phyloP scores from a whole-genome alignment of 2,329 filamentous ascomycete genomes.

The Diaporthe batatas region DNA sequence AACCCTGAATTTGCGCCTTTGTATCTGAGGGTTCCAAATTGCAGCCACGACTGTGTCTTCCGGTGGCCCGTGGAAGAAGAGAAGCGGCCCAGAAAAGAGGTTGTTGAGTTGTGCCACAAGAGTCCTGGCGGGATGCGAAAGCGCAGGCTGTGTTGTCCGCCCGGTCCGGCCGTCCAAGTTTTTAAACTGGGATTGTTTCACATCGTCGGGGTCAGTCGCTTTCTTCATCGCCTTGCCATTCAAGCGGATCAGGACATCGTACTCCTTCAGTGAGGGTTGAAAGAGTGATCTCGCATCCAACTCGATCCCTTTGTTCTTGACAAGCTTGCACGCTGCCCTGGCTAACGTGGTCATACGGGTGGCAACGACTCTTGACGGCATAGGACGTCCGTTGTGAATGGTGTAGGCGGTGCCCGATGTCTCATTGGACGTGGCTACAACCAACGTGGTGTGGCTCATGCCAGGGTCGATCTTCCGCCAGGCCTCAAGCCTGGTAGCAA shows the following conservation, averaged over 20 bases:
- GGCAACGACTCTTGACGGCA: constrained; percentile 84
- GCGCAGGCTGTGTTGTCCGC: constrained; percentile 60
- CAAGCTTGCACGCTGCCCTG: constrained; percentile 76
- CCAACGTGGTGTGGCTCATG: constrained; percentile 86
- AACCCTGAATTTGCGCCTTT: constrained; percentile 74
- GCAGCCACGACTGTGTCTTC: constrained; percentile 68
- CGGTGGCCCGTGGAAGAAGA: constrained; percentile 82
- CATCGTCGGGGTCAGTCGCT: constrained; percentile 51
- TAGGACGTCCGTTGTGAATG: constrained; percentile 63
- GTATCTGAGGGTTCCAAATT: constrained; percentile 70
- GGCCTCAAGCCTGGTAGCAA: constrained; percentile 80
- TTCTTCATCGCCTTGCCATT: constrained; percentile 65
- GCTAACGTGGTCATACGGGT: constrained; percentile 86
- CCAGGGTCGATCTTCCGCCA: constrained; percentile 91
- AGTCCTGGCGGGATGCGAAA: constrained; percentile 71
- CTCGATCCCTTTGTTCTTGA: constrained; percentile 65
- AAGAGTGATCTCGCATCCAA: constrained; percentile 76
- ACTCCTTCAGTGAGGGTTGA: constrained; percentile 78
- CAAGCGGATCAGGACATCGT: constrained; percentile 87
- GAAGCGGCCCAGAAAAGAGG: constrained; percentile 75
- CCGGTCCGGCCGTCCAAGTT: constrained; percentile 78
- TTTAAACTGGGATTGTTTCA: constrained; percentile 74
- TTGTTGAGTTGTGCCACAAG: constrained; percentile 77
- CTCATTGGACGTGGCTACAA: constrained; percentile 85
- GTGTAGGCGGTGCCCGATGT: constrained; percentile 85